Base-by-base conservation (phyloP, 345 rosid genomes). In the Populus pruinosa region DNA sequence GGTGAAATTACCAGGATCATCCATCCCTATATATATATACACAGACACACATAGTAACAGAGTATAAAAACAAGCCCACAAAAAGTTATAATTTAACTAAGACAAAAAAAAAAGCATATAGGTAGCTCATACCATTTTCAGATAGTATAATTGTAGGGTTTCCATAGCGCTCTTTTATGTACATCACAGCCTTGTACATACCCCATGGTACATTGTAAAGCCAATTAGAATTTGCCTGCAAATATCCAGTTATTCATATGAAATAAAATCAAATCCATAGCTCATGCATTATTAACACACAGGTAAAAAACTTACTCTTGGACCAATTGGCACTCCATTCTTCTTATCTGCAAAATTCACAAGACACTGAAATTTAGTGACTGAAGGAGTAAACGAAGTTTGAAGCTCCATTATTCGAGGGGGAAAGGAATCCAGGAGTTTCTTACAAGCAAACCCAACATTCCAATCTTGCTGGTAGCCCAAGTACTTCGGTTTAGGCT, bases 191-290 rank as follows among this genome's bases (percentile, higher is more conserved):
- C 87, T 96, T 96, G 88, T 92, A 93, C 89, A 96, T 76, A 2
- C 99, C 98, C 97, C 99, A 93, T 53, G 99, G 99, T 41, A 96
- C 99, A 74, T 90, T 85, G 80, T 96, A 96, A 62, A 96, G 90
- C 98, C 98, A 96, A 59, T 82, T 69, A 14, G 98, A 96, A 75
- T 96, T 25, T 29, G 90, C 99, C 97, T 96, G 89, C 56, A 78
- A 65, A n/a, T 18, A 27, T 88, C 67, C 50, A 67, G 44, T 62
- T 0, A 25, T 55, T 21, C 66, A 21, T 5, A 8, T 18, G 23
- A 47, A n/a, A 35, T 50, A 16, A 25, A 76, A 65, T 17, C 21
- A 55, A 67, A 70, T 12, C n/a, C 6, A 14, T 59, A 23, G 25
- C 13, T 55, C 39, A 36, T 18, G 29, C 25, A 50, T 10, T 1